These are phyloP conservation scores for Solanum etuberosum DNA, from an alignment of 257 asterid species.

Conservation along the genomic window DNA sequence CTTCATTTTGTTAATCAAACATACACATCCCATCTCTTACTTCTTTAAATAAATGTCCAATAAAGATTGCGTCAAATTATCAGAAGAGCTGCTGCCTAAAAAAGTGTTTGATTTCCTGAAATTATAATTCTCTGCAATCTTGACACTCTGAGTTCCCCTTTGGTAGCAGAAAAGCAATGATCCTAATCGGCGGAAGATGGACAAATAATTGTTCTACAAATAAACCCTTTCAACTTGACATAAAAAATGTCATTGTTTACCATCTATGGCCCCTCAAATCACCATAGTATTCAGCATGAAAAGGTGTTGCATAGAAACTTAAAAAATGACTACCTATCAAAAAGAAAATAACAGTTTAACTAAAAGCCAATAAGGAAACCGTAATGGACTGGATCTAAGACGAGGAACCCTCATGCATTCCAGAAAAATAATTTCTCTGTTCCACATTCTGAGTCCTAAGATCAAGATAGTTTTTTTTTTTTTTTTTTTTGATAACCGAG, in stretches of 20 bases:
- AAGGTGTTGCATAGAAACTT: background rate
- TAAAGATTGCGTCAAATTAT: background rate
- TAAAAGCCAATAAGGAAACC: background rate
- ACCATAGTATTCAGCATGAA: background rate
- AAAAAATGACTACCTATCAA: background rate
- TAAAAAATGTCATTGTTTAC: background rate
- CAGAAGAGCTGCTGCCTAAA: background rate
- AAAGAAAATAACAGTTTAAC: background rate
- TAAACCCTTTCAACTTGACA: background rate
- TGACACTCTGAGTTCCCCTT: background rate
- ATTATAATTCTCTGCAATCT: background rate
- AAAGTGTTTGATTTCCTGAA: background rate
- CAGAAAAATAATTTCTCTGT: background rate
- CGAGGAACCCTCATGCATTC: background rate
- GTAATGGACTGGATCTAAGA: background rate
- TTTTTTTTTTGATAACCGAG: no score
- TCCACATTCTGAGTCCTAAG: background rate
- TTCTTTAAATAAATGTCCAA: background rate
- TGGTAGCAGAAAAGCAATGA: background rate
- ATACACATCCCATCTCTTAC: background rate
- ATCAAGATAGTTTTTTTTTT: background rate
- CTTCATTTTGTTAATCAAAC: background rate
- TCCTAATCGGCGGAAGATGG: background rate
- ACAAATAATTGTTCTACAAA: background rate
- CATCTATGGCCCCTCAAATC: background rate